Conservation (phyloP, 2,329 filamentous ascomycete species). For the Aspergillus sp. region DNA sequence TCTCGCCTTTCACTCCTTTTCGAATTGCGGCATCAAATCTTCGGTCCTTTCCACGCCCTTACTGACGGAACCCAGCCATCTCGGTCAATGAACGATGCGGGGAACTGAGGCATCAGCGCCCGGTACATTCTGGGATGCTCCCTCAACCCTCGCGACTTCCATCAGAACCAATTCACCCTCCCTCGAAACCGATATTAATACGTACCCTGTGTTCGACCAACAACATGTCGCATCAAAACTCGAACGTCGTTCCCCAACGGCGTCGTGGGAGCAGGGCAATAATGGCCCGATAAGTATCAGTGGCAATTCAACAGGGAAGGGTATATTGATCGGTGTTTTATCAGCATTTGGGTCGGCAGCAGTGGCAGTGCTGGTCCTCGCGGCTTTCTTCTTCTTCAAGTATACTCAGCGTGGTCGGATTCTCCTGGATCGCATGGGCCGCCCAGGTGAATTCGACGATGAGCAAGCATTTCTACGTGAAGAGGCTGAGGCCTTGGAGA, state of each 20-base stretch:
- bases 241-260: conserved; percentile 38
- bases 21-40: not conserved
- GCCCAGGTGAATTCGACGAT: conserved; percentile 95
- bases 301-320: conserved; percentile 59
- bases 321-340: conserved; percentile 90
- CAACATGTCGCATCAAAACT: conserved; percentile 29
- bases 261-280: conserved; percentile 23
- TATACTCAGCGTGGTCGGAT: conserved; percentile 87
- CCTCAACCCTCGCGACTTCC: conserved; percentile 34
- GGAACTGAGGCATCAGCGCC: conserved; percentile 40
- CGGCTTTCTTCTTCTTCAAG: conserved; percentile 88
- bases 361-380: conserved; percentile 75
- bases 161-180: conserved; percentile 30
- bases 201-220: conserved; percentile 14
- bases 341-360: conserved; percentile 91
- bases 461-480: conserved; percentile 92
- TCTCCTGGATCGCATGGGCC: conserved; percentile 85
- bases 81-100: conserved; percentile 41
- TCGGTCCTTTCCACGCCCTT: conserved; percentile 1
- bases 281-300: conserved; percentile 31
- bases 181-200: conserved; percentile 24
- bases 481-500: conserved; percentile 90
- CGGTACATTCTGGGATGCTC: conserved; percentile 35
- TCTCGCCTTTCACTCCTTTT: not conserved
- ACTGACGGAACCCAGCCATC: conserved; percentile 6